Base-by-base conservation (phyloP, 768 basidiomycete genomes). In the Suillus plorans region DNA sequence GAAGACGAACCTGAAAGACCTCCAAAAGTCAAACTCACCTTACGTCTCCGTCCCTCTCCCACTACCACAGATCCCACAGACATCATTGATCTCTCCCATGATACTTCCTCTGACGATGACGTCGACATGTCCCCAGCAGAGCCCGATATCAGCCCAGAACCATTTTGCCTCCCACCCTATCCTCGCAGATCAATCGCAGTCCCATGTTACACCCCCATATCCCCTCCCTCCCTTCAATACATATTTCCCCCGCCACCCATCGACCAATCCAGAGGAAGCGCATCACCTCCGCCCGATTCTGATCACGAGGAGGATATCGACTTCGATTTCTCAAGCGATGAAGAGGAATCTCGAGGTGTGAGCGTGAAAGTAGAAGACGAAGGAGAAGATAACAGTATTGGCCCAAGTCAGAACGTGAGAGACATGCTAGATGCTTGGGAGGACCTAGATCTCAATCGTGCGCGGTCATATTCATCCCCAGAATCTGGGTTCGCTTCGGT, bases 391-490 rank as follows among this genome's bases (percentile, higher is more conserved):
- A 25, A 18, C 2, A 72, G 18, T 71, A 71, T 31, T 69, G 75
- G 14, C 63, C 90, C 66, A 89, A 90, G 73, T 82, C 85, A 77
- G 22, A 88, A 91, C 68, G 83, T 89, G 5, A 84, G 86, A 68
- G 84, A 84, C 14, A 82, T 89, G 76, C 73, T 90, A 52, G 88
- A 89, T 63, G 85, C 85, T 20, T 92, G 89, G 89, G 90, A 91
- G 60, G 82, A 84, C 67, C 80, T 86, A 64, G 87, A 89, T 69
- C 41, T 59, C 60, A 57, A 52, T 68, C 66, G 20, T n/a, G 58
- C 58, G 25, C 58, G 58, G 18, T 42, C 58, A 6, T 59, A 31
- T 58, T 58, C 57, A 28, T 31, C 12, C 42, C 25, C 44, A 14
- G 59, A 41, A 1, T 47, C 22, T 47, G 34, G 25, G 13, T 25